These are phyloP conservation scores for Cinnamomum micranthum DNA, from an alignment of 164 flowering plant genomes.

Conservation along the genomic window DNA sequence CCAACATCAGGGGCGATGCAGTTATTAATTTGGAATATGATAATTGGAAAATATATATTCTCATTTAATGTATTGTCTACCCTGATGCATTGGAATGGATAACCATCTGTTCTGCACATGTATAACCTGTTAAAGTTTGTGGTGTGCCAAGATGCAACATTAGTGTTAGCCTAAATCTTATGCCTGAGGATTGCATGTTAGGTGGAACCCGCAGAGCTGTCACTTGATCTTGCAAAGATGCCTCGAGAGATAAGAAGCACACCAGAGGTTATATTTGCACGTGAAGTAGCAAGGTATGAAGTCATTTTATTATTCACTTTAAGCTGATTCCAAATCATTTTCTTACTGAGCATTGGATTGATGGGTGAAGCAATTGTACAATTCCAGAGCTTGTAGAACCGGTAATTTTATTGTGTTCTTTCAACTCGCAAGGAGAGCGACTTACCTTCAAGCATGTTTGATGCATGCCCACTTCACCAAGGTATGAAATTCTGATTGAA, in stretches of 20 bases:
- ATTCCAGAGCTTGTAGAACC: slow-evolving; percentile 89
- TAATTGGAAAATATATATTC: too few relatives aligned
- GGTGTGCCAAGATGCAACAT: not conserved
- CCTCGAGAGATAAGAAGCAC: slow-evolving; percentile 78
- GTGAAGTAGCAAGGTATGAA: slow-evolving; percentile 89
- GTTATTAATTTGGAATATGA: too few relatives aligned
- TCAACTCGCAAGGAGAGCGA: slow-evolving; percentile 79
- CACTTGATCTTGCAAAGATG: slow-evolving; percentile 99
- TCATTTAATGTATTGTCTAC: not conserved
- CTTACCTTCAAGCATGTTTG: slow-evolving; percentile 94
- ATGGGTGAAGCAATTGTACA: slow-evolving; percentile 8
- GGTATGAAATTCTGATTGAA: slow-evolving; percentile 38
- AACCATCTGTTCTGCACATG: not conserved
- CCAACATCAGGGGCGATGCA: too few relatives aligned
- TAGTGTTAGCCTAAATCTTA: not conserved
- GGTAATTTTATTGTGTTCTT: slow-evolving; percentile 91
- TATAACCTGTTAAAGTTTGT: not conserved
- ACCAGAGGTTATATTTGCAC: slow-evolving; percentile 87
- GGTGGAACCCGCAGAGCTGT: slow-evolving; percentile 99
- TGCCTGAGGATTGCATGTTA: slow-evolving; percentile 22
- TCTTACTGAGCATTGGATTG: slow-evolving; percentile 6
- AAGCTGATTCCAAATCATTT: not conserved
- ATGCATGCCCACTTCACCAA: slow-evolving; percentile 99
- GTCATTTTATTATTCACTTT: slow-evolving; percentile 2
- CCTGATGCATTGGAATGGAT: not conserved